A percentile compares a stretch with the other conserved stretches of the same genome.
phyloP scores from a whole-genome alignment of 2,329 filamentous ascomycete species.

The Hypomyces perniciosus region DNA sequence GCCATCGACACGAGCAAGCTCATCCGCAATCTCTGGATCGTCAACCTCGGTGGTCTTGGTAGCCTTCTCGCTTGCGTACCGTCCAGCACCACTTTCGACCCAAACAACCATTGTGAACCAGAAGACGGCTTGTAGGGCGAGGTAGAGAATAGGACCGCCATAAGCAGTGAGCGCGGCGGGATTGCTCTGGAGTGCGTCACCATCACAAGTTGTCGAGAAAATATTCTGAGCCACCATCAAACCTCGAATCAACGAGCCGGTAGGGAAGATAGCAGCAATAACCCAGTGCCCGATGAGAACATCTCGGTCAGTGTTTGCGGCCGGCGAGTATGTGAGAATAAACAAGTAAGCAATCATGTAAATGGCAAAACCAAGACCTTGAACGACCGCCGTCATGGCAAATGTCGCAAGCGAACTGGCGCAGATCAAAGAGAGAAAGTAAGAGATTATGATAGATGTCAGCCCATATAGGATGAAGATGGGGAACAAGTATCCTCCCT shows the following conservation, averaged over 20 bases:
- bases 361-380: slow-evolving; percentile 17
- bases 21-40: slow-evolving; percentile 23
- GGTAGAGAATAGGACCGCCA: slow-evolving; percentile 75
- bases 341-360: slow-evolving; percentile 49
- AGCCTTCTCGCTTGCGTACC: slow-evolving; percentile 13
- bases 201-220: slow-evolving; percentile 68
- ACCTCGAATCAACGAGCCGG: slow-evolving; percentile 53
- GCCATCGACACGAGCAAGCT: slow-evolving; percentile 22
- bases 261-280: slow-evolving; percentile 51
- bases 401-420: slow-evolving; percentile 43
- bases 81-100: slow-evolving; percentile 59
- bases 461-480: slow-evolving; percentile 73
- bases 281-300: slow-evolving; percentile 68
- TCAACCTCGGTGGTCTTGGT: slow-evolving; percentile 13
- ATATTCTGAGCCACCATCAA: slow-evolving; percentile 71
- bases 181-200: slow-evolving; percentile 45
- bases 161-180: slow-evolving; percentile 62
- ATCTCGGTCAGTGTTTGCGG: slow-evolving; percentile 58
- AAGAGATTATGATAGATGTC: slow-evolving; percentile 62
- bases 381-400: slow-evolving; percentile 11
- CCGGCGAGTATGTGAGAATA: slow-evolving; percentile 66
- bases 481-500: slow-evolving; percentile 53
- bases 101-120: slow-evolving; percentile 66
- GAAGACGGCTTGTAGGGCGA: slow-evolving; percentile 62
- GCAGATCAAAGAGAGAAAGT: slow-evolving; percentile 61